A percentile compares a stretch with the other conserved stretches of the same genome.
These are phyloP conservation scores for Arctium minus DNA, from an alignment of 129 eudicot genomes.

Conservation along the genomic window DNA sequence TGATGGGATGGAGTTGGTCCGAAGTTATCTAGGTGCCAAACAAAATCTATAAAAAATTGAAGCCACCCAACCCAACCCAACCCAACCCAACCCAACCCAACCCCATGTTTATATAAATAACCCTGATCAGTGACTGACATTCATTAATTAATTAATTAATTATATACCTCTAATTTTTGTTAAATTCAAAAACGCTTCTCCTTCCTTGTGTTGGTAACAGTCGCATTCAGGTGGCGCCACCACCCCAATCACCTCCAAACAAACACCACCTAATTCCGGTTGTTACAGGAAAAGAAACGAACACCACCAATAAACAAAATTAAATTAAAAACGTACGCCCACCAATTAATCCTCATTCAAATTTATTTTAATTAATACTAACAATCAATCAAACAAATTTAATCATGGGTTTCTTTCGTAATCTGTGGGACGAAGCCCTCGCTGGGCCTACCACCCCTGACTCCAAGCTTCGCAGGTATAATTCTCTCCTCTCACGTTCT, in stretches of 20 bases:
- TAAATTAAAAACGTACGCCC: too few relatives aligned
- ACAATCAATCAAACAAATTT: too few relatives aligned
- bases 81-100: too few relatives aligned
- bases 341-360: neutral
- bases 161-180: neutral
- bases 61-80: neutral
- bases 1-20: neutral
- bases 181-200: neutral
- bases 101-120: too few relatives aligned
- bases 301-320: neutral
- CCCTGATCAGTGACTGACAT: too few relatives aligned
- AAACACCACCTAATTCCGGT: conserved; percentile 31
- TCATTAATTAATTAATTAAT: too few relatives aligned
- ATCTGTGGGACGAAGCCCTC: conserved; percentile 79
- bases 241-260: neutral
- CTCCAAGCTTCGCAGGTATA: conserved; percentile 52
- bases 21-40: neutral
- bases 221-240: conserved; percentile 41
- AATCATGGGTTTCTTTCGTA: conserved; percentile 72
- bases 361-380: too few relatives aligned
- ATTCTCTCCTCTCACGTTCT: conserved; percentile 40
- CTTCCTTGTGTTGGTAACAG: conserved; percentile 36
- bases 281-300: conserved; percentile 35
- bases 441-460: conserved; percentile 65
- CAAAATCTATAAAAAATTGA: neutral